phyloP scores from a whole-genome alignment of 257 asterid genomes.

The Solanum acaule region DNA sequence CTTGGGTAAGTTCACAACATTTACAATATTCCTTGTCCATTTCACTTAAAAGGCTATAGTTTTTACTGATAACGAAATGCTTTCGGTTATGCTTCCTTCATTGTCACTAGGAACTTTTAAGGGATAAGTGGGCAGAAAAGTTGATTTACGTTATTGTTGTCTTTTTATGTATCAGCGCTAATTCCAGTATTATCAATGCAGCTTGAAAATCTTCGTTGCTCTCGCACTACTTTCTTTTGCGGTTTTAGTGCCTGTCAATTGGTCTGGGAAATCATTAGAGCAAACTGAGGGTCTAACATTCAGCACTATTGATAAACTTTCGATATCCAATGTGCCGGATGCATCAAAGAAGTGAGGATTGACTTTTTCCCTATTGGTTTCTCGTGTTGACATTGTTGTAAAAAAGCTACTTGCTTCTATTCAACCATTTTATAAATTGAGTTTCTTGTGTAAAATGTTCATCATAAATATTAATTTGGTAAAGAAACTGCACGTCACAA shows the following conservation, averaged over 20 bases:
- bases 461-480: neutral
- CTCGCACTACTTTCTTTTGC: conserved; percentile 61
- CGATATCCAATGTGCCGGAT: conserved; percentile 70
- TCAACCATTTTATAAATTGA: neutral
- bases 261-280: conserved; percentile 56
- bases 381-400: neutral
- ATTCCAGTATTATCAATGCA: conserved; percentile 20
- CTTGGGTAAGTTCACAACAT: conserved; percentile 53
- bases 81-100: neutral
- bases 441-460: neutral
- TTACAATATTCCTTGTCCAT: neutral
- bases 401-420: neutral
- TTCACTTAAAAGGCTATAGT: neutral
- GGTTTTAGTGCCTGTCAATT: conserved; percentile 76
- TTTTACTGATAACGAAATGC: neutral
- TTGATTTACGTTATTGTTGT: neutral
- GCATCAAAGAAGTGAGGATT: conserved; percentile 64
- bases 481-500: neutral
- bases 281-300: conserved; percentile 47
- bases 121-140: neutral
- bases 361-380: neutral
- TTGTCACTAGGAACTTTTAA: neutral
- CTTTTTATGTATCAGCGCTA: neutral
- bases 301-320: conserved; percentile 77
- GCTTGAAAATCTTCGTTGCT: conserved; percentile 80